These are phyloP conservation scores for Rossbeevera mucosa DNA, from an alignment of 768 basidiomycete species.

Conservation along the genomic window DNA sequence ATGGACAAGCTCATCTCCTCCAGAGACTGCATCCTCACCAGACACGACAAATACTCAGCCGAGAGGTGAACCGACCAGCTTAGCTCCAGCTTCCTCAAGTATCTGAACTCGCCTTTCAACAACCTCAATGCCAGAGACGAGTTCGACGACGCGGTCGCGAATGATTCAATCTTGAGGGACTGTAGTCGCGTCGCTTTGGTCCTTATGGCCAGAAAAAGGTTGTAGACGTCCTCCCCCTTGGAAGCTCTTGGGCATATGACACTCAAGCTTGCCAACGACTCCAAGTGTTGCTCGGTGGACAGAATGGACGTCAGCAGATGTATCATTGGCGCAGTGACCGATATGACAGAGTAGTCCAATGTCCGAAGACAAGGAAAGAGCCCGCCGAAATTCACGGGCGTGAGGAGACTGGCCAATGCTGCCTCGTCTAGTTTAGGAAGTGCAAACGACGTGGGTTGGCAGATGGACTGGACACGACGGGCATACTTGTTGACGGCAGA, in stretches of 20 bases:
- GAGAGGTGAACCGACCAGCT: constrained; percentile 24
- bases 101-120: constrained; percentile 13
- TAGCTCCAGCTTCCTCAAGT: constrained; percentile 22
- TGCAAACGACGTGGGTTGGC: constrained; percentile 20
- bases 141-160: constrained; percentile 10
- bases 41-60: constrained; percentile 17
- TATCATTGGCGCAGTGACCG: constrained; percentile 18
- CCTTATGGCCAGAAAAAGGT: constrained; percentile 23
- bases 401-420: constrained; percentile 19
- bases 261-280: constrained; percentile 17
- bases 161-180: constrained; percentile 22
- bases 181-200: constrained; percentile 17
- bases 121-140: constrained; percentile 16
- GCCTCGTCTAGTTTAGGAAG: constrained; percentile 25
- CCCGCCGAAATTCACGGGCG: constrained; percentile 15
- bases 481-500: constrained; percentile 20
- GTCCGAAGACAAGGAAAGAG: constrained; percentile 24
- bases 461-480: constrained; percentile 20
- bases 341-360: constrained; percentile 28
- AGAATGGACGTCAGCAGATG: constrained; percentile 18
- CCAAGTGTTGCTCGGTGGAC: constrained; percentile 13
- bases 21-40: constrained; percentile 20
- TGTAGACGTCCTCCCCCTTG: constrained; percentile 13
- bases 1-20: constrained; percentile 22
- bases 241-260: constrained; percentile 25